Evolutionary conservation across 768 basidiomycete genomes (phyloP).

Genomic region (Hydnomerulius pinastri): DNA sequence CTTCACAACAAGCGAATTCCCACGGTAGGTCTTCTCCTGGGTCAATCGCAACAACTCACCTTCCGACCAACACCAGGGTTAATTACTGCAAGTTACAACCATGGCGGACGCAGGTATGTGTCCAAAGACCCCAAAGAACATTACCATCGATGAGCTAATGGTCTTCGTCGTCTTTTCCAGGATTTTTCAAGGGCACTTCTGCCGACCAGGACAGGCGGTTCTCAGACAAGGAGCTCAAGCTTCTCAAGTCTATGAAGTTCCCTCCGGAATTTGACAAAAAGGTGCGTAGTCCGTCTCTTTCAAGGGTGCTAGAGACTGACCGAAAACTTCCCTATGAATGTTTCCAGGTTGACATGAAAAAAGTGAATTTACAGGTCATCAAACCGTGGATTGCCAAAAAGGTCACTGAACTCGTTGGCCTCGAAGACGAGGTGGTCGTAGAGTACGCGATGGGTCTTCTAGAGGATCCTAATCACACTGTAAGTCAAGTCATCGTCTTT

Average conservation of each 20-base stretch:
- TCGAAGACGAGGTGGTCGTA: slow-evolving; percentile 96
- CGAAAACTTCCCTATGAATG: not conserved
- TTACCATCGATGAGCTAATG: slow-evolving; percentile 8
- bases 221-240: slow-evolving; percentile 90
- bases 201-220: slow-evolving; percentile 92
- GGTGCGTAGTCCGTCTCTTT: slow-evolving; percentile 38
- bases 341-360: slow-evolving; percentile 85
- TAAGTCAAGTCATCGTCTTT: slow-evolving; percentile 39
- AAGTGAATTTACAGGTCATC: slow-evolving; percentile 91
- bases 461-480: slow-evolving; percentile 84
- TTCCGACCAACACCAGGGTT: not conserved
- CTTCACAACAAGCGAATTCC: not conserved
- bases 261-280: slow-evolving; percentile 88
- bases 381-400: slow-evolving; percentile 95
- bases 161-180: slow-evolving; percentile 35
- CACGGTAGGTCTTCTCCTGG: not conserved
- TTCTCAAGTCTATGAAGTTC: slow-evolving; percentile 89
- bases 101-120: slow-evolving; percentile 65
- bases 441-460: slow-evolving; percentile 95
- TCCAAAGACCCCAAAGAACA: slow-evolving; percentile 20
- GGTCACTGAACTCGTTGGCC: slow-evolving; percentile 84
- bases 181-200: slow-evolving; percentile 90
- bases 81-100: slow-evolving; percentile 19
- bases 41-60: not conserved
- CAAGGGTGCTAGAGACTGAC: not conserved